Percentiles rank a stretch among this genome's conserved stretches.
Evolutionary conservation across 441 rosid genomes (phyloP).

Genomic region (Manihot esculenta): DNA sequence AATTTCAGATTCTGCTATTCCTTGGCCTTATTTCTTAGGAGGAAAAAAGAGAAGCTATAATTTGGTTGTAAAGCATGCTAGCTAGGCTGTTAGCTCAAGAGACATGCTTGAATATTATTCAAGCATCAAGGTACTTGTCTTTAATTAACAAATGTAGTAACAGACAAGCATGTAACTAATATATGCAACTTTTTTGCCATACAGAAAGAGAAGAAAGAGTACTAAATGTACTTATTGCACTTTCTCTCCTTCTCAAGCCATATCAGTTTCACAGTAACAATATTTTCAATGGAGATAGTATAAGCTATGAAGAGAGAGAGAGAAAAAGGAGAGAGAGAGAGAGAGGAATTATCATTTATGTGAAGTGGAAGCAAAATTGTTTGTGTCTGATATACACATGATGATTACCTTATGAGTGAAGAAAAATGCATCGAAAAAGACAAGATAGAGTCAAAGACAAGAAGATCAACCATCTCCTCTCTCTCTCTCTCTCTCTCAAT

Average conservation of each 20-base stretch:
- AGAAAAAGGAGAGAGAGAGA: constrained; percentile 11
- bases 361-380: constrained; percentile 86
- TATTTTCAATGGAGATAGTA: too few relatives aligned
- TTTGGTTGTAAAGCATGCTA: constrained; percentile 22
- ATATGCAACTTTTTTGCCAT: not conserved
- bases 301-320: not conserved
- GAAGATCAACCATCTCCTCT: constrained; percentile 41
- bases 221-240: constrained; percentile 11
- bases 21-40: not conserved
- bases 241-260: constrained; percentile 28
- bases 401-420: constrained; percentile 95
- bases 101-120: constrained; percentile 17
- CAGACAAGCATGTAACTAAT: constrained; percentile 3
- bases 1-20: not conserved
- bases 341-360: constrained; percentile 38
- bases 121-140: not conserved
- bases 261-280: constrained; percentile 45
- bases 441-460: constrained; percentile 70
- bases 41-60: not conserved
- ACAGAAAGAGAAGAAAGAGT: not conserved
- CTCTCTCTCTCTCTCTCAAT: constrained; percentile 10
- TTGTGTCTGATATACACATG: constrained; percentile 39
- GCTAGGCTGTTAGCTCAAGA: not conserved
- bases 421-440: constrained; percentile 73
- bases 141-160: constrained; percentile 8